Evolutionary conservation across 2,329 filamentous ascomycete genomes (phyloP).

Genomic region (Penicillium sp.): DNA sequence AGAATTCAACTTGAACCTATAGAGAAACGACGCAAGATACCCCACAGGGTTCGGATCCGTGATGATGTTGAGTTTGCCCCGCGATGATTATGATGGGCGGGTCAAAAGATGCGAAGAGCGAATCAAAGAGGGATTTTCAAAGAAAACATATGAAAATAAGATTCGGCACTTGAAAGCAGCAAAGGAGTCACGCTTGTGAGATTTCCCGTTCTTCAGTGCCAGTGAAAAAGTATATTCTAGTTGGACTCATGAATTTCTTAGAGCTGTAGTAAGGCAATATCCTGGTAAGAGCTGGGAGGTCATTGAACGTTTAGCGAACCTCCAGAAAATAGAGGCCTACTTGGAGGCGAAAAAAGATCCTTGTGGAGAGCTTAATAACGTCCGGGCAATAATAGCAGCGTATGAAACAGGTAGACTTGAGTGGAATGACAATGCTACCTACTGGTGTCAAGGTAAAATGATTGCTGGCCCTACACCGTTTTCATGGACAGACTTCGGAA

Average conservation of each 20-base stretch:
- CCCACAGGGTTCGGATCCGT: no score
- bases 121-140: neutral
- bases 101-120: slow-evolving; percentile 3
- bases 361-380: neutral
- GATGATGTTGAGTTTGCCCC: slow-evolving; percentile 1
- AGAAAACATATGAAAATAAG: neutral
- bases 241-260: neutral
- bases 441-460: slow-evolving; percentile 2
- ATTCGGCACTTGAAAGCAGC: neutral
- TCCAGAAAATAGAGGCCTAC: neutral
- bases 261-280: neutral
- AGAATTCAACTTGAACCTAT: no score
- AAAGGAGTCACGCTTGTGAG: neutral
- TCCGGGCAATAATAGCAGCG: neutral
- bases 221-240: no score
- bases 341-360: neutral
- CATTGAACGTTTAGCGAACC: neutral
- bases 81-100: neutral
- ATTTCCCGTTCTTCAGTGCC: neutral
- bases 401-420: neutral
- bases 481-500: neutral
- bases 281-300: neutral
- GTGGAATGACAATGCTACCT: neutral
- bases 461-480: neutral
- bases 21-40: no score